A percentile compares a stretch with the other conserved stretches of the same genome.
Conservation (phyloP, 768 basidiomycete species). For the Mycena crocata region DNA sequence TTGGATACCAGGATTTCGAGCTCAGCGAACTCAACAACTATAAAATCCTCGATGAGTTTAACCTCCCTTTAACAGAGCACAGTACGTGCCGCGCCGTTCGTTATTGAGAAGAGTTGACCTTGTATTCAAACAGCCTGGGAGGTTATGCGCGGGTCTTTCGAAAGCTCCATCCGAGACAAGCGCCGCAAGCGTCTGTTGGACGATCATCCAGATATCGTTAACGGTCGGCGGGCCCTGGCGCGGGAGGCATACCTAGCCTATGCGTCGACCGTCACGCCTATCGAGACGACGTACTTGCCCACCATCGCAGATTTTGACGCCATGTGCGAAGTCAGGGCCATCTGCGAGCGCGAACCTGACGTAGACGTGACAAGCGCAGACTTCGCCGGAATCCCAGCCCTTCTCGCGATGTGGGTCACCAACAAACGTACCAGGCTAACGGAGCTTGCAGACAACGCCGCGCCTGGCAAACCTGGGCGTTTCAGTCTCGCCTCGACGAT, state of each 20-base stretch:
- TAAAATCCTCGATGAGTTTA: neutral
- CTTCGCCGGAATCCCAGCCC: neutral
- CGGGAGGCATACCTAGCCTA: neutral
- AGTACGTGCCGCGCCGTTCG: neutral
- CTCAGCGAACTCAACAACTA: neutral
- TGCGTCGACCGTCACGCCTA: neutral
- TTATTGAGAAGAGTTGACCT: neutral
- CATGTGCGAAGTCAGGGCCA: conserved; percentile 3
- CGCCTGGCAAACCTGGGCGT: neutral
- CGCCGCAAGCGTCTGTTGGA: neutral
- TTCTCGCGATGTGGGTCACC: neutral
- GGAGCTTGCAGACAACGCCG: neutral
- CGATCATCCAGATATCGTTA: neutral
- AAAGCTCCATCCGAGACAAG: conserved; percentile 6
- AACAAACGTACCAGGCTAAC: neutral
- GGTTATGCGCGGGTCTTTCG: neutral
- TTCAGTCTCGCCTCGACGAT: conserved; percentile 1
- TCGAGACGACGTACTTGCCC: neutral
- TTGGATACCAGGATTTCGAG: neutral
- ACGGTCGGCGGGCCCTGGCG: neutral
- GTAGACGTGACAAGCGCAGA: neutral
- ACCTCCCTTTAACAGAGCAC: neutral
- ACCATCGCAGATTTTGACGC: neutral
- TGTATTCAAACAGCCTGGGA: neutral
- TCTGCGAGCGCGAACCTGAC: neutral